These are phyloP conservation scores for Cyberlindnera amylophila DNA, from an alignment of 805 yeast species.

Conservation along the genomic window DNA sequence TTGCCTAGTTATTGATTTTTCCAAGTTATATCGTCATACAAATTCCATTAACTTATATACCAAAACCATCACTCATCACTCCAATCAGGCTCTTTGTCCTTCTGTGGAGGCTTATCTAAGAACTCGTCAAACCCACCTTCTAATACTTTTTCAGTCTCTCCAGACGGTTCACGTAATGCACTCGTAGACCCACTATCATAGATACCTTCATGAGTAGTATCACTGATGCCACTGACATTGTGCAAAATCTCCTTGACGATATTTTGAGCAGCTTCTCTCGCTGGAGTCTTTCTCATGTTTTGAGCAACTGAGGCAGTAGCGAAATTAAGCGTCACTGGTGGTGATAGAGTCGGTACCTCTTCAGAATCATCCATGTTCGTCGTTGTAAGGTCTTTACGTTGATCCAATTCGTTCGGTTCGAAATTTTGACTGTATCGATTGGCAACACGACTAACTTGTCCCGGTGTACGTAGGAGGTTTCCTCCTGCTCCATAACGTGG, in stretches of 20 bases:
- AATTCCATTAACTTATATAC: too few relatives aligned
- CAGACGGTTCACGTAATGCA: conserved; percentile 2
- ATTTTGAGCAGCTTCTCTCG: conserved; percentile 24
- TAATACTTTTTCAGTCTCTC: not conserved
- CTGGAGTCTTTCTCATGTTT: conserved; percentile 15
- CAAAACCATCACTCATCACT: conserved; percentile 14
- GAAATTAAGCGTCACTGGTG: conserved; percentile 25
- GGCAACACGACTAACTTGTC: conserved; percentile 17
- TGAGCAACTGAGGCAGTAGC: conserved; percentile 11
- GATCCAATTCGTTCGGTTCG: not conserved
- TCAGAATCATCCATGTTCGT: conserved; percentile 24
- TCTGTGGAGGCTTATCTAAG: conserved; percentile 18
- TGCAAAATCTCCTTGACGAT: conserved; percentile 24
- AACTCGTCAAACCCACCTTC: conserved; percentile 25
- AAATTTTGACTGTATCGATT: conserved; percentile 17
- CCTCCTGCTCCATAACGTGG: conserved; percentile 43
- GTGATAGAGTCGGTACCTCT: conserved; percentile 22
- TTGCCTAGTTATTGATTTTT: too few relatives aligned
- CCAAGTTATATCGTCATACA: too few relatives aligned
- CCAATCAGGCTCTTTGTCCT: conserved; percentile 16
- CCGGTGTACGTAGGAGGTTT: conserved; percentile 28
- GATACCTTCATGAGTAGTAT: conserved; percentile 13
- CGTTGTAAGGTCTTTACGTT: not conserved
- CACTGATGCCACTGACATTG: conserved; percentile 27
- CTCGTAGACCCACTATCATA: conserved; percentile 11